Conservation (phyloP, 371 early-diverging fungal genomes). For the Phascolomyces articulosus region DNA sequence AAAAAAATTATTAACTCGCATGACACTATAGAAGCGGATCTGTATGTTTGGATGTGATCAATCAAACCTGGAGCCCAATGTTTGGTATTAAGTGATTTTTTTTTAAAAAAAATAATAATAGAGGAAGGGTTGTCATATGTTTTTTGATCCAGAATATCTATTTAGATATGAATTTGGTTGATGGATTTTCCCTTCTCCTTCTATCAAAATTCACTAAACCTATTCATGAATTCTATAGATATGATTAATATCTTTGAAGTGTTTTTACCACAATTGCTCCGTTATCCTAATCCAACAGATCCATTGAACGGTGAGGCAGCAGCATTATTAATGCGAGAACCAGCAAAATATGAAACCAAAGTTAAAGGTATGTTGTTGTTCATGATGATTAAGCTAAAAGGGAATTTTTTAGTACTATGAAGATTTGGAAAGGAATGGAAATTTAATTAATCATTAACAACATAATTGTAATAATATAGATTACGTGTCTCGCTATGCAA, state of each 20-base stretch:
- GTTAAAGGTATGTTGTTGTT: conserved; percentile 86
- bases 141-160: no score
- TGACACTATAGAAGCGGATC: conserved; percentile 95
- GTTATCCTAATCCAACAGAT: conserved; percentile 99
- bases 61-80: conserved; percentile 99
- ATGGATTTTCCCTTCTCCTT: no score
- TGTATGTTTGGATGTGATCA: conserved; percentile 99
- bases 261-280: conserved; percentile 96
- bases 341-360: conserved; percentile 87
- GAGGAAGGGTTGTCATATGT: no score
- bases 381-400: no score
- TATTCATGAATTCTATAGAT: no score
- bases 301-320: conserved; percentile 99
- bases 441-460: background rate
- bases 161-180: no score
- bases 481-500: conserved; percentile 84
- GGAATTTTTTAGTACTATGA: no score
- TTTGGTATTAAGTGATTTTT: conserved; percentile 72
- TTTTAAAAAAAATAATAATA: background rate
- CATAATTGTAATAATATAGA: conserved; percentile 54
- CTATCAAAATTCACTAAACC: no score
- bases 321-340: conserved; percentile 94
- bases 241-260: conserved; percentile 99
- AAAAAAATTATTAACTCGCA: no score
- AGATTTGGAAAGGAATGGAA: background rate